Evolutionary conservation across 73 alveolate species (phyloP).

Genomic region (Paramecium pentaurelia): DNA sequence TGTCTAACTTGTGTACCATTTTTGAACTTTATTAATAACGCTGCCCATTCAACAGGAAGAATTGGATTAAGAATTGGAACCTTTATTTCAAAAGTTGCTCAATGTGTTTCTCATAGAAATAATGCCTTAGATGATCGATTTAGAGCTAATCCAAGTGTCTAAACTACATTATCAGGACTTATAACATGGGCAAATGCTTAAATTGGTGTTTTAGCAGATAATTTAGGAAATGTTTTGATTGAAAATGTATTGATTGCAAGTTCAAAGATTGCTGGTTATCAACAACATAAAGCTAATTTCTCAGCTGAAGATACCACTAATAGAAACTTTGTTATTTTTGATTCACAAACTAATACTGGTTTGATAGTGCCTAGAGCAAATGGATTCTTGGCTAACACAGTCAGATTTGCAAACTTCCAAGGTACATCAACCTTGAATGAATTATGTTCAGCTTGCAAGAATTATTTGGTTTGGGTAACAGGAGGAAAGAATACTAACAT

Average conservation of each 20-base stretch:
- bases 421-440: neutral
- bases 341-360: slow-evolving; percentile 57
- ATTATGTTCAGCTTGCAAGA: slow-evolving; percentile 65
- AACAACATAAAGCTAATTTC: slow-evolving; percentile 49
- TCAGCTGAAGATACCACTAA: slow-evolving; percentile 18
- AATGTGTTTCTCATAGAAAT: slow-evolving; percentile 49
- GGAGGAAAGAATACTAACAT: slow-evolving; percentile 53
- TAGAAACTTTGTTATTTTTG: slow-evolving; percentile 64
- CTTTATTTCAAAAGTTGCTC: slow-evolving; percentile 41
- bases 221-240: slow-evolving; percentile 67
- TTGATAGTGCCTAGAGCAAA: slow-evolving; percentile 70
- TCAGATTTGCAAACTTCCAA: slow-evolving; percentile 58
- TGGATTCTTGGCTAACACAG: slow-evolving; percentile 56
- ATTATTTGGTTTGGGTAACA: slow-evolving; percentile 2
- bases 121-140: slow-evolving; percentile 37
- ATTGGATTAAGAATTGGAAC: slow-evolving; percentile 76
- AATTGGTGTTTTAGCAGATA: slow-evolving; percentile 69
- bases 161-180: slow-evolving; percentile 45
- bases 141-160: slow-evolving; percentile 46
- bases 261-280: slow-evolving; percentile 60
- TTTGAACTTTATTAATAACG: slow-evolving; percentile 72
- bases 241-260: slow-evolving; percentile 60
- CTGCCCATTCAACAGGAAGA: slow-evolving; percentile 85
- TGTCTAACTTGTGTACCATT: slow-evolving; percentile 75
- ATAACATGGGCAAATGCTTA: slow-evolving; percentile 63